Evolutionary conservation across 2,329 filamentous ascomycete species (phyloP), one percentile per base, ranked within the genome.

Genomic region (Corynespora cassiicola): DNA sequence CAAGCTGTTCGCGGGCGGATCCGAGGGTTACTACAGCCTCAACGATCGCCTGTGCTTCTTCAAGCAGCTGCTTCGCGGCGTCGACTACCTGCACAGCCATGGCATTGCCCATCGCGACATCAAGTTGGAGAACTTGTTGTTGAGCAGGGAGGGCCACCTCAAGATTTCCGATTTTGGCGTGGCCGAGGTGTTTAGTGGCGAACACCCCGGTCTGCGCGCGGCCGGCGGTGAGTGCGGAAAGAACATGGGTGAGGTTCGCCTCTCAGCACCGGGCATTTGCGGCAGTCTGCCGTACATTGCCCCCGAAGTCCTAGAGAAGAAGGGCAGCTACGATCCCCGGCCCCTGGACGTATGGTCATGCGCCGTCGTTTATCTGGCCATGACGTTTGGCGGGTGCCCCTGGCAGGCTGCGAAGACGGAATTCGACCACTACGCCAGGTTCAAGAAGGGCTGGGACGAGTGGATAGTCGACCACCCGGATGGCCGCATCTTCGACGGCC

Each of bases 131-230:
- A 95, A 96, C 56, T 74, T 95, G 16, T 77, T 95, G 20, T 78
- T 96, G 43, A 87, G 84, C 30, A 84, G 82, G 54, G 82, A 90
- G 42, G 89, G 89, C 61, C 86, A 89, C 65, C 76, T 95, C 39
- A 95, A 95, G 71, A 91, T 96, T 43, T 90, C 89, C 32, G 90
- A 96, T 65, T 95, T 96, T 71, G 90, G 90, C 36, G 88, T 92
- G 10, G 90, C 88, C 0, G 88, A 94, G 63, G 87, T 95, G 12
- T 95, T 95, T 61, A 82, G 79, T 36, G 90, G 89, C 24, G 84
- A 85, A 33, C 89, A 95, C 65, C 90, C 89, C 1, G 90, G 89
- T 19, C 71, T 90, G 25, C 79, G 87, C 43, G 82, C 86, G 55
- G 80, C 87, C 9, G 82, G 83, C 34, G 87, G 87, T 38, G 79